These are phyloP conservation scores for Cladosporium sp. DNA, from an alignment of 2,329 filamentous ascomycete species.

Conservation along the genomic window DNA sequence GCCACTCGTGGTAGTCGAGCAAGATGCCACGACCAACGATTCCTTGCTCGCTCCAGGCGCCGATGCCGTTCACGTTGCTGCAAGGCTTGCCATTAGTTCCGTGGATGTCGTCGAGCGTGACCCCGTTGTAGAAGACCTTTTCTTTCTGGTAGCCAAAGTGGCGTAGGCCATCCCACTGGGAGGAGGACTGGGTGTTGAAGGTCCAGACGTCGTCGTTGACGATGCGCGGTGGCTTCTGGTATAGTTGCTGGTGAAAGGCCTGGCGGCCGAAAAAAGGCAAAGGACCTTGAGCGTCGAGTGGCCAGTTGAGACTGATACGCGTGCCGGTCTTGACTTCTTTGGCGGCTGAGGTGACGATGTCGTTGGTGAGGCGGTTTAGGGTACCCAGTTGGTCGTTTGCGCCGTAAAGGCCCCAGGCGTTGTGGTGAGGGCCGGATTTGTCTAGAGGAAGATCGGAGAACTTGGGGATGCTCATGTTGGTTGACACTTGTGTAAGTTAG, in stretches of 20 bases:
- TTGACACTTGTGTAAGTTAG: too few species aligned
- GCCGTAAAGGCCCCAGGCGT: slow-evolving; percentile 40
- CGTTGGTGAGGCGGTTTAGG: slow-evolving; percentile 57
- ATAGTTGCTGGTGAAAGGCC: slow-evolving; percentile 51
- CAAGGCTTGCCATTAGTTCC: slow-evolving; percentile 28
- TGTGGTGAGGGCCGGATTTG: slow-evolving; percentile 43
- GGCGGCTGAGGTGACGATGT: slow-evolving; percentile 35
- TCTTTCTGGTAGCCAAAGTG: slow-evolving; percentile 42
- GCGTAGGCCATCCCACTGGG: slow-evolving; percentile 20
- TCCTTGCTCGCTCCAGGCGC: slow-evolving; percentile 48
- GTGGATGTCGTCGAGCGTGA: slow-evolving; percentile 40
- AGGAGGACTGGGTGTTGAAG: slow-evolving; percentile 48
- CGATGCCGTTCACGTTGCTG: slow-evolving; percentile 42
- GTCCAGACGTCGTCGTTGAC: slow-evolving; percentile 60
- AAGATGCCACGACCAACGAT: slow-evolving; percentile 55
- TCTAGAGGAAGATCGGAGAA: slow-evolving; percentile 41
- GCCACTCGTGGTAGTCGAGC: slow-evolving; percentile 51
- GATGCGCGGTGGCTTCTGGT: slow-evolving; percentile 47
- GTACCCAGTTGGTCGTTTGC: slow-evolving; percentile 56
- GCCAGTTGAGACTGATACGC: slow-evolving; percentile 58
- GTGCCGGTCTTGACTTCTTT: slow-evolving; percentile 52
- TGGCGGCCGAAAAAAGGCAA: slow-evolving; percentile 54
- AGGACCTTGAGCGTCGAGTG: slow-evolving; percentile 51
- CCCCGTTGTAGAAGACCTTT: slow-evolving; percentile 35
- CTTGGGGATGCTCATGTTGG: slow-evolving; percentile 12